phyloP scores from a whole-genome alignment of 371 early-diverging fungal species.

The Mortierella sp. region DNA sequence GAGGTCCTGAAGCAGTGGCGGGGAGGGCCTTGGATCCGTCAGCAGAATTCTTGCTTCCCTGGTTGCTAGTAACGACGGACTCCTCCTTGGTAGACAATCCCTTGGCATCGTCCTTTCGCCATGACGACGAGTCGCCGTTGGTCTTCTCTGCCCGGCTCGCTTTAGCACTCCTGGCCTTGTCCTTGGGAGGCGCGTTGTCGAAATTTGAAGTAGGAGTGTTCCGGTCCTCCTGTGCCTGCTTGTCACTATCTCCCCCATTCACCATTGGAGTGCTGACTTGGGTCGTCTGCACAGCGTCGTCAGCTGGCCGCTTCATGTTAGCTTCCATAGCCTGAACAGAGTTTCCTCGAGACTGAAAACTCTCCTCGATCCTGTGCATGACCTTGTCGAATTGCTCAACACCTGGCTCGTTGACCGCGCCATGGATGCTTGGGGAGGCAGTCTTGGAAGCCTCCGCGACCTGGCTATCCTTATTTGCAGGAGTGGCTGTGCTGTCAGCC shows the following conservation, averaged over 20 bases:
- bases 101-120: conserved; percentile 19
- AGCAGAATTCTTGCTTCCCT: background rate
- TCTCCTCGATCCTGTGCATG: conserved; percentile 45
- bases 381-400: conserved; percentile 33
- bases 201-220: background rate
- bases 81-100: background rate
- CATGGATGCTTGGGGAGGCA: background rate
- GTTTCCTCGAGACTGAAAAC: conserved; percentile 15
- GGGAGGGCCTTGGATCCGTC: background rate
- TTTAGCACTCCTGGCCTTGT: conserved; percentile 23
- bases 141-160: conserved; percentile 14
- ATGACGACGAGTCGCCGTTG: conserved; percentile 12
- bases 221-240: background rate
- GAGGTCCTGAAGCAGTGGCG: background rate
- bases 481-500: background rate
- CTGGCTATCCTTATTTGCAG: conserved; percentile 19
- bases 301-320: conserved; percentile 11
- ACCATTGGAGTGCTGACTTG: background rate
- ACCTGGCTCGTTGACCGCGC: conserved; percentile 9
- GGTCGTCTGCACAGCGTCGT: background rate
- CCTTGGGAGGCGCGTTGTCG: conserved; percentile 9
- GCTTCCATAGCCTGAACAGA: conserved; percentile 19
- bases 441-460: background rate
- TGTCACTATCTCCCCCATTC: background rate
- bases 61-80: background rate